Evolutionary conservation across 768 basidiomycete genomes (phyloP).

Genomic region (Hericium erinaceus): DNA sequence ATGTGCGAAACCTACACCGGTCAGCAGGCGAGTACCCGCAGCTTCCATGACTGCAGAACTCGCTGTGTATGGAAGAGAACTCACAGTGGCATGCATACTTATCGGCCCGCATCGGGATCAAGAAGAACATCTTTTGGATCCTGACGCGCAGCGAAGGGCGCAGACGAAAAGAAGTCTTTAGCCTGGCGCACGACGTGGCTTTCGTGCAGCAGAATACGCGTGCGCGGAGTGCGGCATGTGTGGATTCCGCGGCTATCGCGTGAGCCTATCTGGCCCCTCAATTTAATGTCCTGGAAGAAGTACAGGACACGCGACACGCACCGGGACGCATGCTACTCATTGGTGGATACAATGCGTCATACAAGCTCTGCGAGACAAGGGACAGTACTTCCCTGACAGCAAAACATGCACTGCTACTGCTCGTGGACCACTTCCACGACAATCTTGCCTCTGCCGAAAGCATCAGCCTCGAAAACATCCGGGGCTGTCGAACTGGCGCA

Average conservation of each 20-base stretch:
- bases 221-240: too few species aligned
- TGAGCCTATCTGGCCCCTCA: too few species aligned
- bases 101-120: neutral
- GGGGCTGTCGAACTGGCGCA: slow-evolving; percentile 14
- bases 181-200: too few species aligned
- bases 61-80: neutral
- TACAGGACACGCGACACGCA: too few species aligned
- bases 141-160: too few species aligned
- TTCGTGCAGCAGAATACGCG: too few species aligned
- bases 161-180: too few species aligned
- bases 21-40: neutral
- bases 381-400: neutral
- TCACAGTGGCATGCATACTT: neutral
- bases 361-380: neutral
- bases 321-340: too few species aligned
- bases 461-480: neutral
- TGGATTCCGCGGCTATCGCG: too few species aligned
- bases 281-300: too few species aligned
- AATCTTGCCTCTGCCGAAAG: slow-evolving; percentile 18
- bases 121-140: neutral
- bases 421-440: slow-evolving; percentile 16
- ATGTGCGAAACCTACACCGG: neutral
- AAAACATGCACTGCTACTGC: neutral
- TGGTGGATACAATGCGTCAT: too few species aligned
- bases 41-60: neutral